Conservation (phyloP, 257 asterid species). For the Fraxinus cuspidata region DNA sequence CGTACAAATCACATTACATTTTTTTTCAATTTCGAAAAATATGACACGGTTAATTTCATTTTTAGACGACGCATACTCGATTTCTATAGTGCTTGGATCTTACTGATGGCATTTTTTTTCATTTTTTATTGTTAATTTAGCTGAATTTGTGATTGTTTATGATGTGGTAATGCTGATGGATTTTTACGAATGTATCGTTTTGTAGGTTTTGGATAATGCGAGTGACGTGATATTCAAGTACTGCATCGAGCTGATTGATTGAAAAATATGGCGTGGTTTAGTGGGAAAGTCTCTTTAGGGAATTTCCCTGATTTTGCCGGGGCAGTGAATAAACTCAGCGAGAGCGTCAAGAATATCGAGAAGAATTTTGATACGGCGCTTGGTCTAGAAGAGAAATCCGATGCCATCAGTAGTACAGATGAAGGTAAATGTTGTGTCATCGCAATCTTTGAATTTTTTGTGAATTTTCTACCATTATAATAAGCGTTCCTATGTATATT, state of each 20-base stretch:
- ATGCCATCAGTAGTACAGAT: constrained; percentile 36
- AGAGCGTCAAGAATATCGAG: constrained; percentile 94
- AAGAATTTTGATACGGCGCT: constrained; percentile 93
- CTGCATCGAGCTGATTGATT: constrained; percentile 39
- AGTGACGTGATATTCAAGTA: constrained; percentile 31
- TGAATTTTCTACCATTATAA: constrained; percentile 6
- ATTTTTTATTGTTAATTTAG: not conserved
- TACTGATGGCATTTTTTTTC: not conserved
- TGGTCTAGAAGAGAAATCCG: constrained; percentile 90
- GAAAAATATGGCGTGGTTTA: constrained; percentile 83
- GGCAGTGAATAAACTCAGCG: constrained; percentile 93
- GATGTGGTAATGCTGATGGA: not conserved
- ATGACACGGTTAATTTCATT: not conserved
- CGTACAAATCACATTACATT: not conserved
- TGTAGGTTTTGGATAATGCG: constrained; percentile 24
- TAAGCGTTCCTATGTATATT: constrained; percentile 1
- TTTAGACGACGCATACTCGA: not conserved
- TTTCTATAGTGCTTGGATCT: not conserved
- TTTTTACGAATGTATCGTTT: constrained; percentile 16
- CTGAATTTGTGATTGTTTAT: not conserved
- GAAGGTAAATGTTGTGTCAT: constrained; percentile 57
- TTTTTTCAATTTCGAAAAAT: not conserved
- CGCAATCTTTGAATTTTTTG: not conserved
- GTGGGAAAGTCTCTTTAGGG: constrained; percentile 76
- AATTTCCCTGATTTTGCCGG: constrained; percentile 88